Evolutionary conservation across 148 eudicot genomes (phyloP), one percentile per base, ranked within the genome.

Genomic region (Rhododendron molle): DNA sequence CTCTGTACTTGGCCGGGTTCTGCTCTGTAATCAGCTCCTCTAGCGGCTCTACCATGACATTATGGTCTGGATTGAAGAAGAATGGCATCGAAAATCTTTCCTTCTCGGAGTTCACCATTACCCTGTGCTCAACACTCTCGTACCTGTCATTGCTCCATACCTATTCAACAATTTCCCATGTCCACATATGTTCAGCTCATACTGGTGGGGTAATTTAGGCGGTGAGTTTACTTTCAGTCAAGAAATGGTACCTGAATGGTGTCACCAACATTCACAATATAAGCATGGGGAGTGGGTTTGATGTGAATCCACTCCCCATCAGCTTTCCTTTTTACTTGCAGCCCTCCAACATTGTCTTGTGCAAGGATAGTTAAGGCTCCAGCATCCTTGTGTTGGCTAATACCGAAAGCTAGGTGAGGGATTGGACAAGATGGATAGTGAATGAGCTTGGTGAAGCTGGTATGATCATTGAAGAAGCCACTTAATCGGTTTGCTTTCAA

Each of bases 311-410:
- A 96, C 84, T 92, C 88, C 30, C 94, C 96, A 87, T 96, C 96
- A 0, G 83, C 1, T 87, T 93, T 94, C 7, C 93, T 90, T 87
- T 88, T 91, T 46, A 96, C 95, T 87, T 95, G 89, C 0, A 96
- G 90, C n/a, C 99, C 99, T 15, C 95, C 98, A n/a, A 96, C 93
- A 10, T 91, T 91, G 20, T 96, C 99, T 86, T 96, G 98, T 32
- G 93, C 92, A 16, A 96, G 91, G 7, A 95, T 85, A 13, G 98
- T 96, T 36, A 96, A 73, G 76, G 94, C 95, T 10, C 95, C 94
- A 0, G 88, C 86, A 40, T 96, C 99, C 88, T 93, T 96, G 89
- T 96, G 99, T 7, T 93, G 88, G 3, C 95, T 93, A 40, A 94
- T 88, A 2, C 95, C 98, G 15, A 96, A 93, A 47, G 94, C 94